Evolutionary conservation across 305 asterid genomes (phyloP), one percentile per base, ranked within the genome.

Genomic region (Fraxinus xanthoxyloides): DNA sequence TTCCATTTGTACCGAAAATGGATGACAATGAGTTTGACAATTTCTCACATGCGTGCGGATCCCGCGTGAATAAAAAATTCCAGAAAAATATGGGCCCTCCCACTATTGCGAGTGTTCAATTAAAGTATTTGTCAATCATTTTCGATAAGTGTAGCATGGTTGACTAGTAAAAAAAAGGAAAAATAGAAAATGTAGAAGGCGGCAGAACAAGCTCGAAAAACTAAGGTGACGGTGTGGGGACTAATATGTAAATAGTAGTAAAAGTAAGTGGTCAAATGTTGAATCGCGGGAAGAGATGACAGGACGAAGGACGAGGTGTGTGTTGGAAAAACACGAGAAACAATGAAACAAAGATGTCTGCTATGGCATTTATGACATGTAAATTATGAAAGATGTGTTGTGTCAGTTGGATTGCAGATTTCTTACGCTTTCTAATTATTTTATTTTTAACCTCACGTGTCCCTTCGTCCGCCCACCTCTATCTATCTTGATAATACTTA

Each of bases 321-420:
- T 65, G 35, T 26, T 65, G 77, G 81, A 23, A 56, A 73, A 69
- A 76, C 59, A 30, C 81, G 46, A 1, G 21, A 26, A 40, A 63
- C 70, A 3, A 81, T 36, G 80, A 81, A 63, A 40, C 61, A 31
- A 63, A 78, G 81, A 78, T 78, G 81, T 78, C 76, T 63, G 81
- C 75, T 17, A 34, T 21, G 32, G 63, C 36, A 59, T 38, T 78
- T 31, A 31, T 36, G 43, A 54, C 63, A 54, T 9, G 63, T 54
- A 17, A 38, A 54, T n/a, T n/a, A 54, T 54, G 72, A 63, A 7
- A 7, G 32, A 63, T 63, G 72, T 63, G 34, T 26, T 34, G 54
- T 51, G 73, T 54, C 74, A 34, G 40, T 17, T 34, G 13, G 56
- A 30, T 70, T 56, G 43, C 77, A 19, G 21, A 46, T 15, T 21